A percentile compares a stretch with the other conserved stretches of the same genome.
phyloP scores from a whole-genome alignment of 345 rosid genomes.

The Iberis pinnata region DNA sequence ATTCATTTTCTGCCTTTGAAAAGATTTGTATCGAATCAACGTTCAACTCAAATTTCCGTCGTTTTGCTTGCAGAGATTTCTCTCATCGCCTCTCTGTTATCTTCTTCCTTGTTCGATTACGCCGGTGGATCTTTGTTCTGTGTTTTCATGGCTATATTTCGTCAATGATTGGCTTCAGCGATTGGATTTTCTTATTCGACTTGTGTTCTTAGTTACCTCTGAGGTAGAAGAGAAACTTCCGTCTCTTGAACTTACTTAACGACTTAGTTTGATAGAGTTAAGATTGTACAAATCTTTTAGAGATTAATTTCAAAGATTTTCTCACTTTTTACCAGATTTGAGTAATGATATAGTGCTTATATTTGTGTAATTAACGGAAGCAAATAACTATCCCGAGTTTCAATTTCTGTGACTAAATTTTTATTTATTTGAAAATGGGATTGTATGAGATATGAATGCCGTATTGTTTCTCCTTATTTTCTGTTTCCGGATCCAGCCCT shows the following conservation, averaged over 20 bases:
- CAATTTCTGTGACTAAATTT: too few species aligned
- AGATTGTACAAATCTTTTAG: not conserved
- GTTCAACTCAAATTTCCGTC: slow-evolving; percentile 8
- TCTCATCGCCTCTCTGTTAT: slow-evolving; percentile 15
- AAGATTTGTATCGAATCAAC: slow-evolving; percentile 18
- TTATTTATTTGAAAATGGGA: too few species aligned
- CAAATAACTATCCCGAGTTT: too few species aligned
- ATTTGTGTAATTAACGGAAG: too few species aligned
- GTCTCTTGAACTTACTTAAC: not conserved
- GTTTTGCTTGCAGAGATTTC: slow-evolving; percentile 19
- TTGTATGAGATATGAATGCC: not conserved
- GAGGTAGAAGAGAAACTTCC: slow-evolving; percentile 7
- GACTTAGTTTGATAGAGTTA: not conserved
- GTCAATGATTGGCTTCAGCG: slow-evolving; percentile 15
- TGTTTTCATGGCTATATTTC: slow-evolving; percentile 4
- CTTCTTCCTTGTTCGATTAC: slow-evolving; percentile 17
- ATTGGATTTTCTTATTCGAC: not conserved
- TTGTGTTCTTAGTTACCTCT: slow-evolving; percentile 7
- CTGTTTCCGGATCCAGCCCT: not conserved
- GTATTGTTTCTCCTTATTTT: not conserved
- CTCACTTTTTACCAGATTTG: too few species aligned
- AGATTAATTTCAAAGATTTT: not conserved
- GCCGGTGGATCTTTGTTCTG: slow-evolving; percentile 17
- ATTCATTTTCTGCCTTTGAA: slow-evolving; percentile 22
- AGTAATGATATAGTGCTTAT: too few species aligned